These are phyloP conservation scores for Cryptosporidium xiaoi DNA, from an alignment of 169 alveolate genomes.

Conservation along the genomic window DNA sequence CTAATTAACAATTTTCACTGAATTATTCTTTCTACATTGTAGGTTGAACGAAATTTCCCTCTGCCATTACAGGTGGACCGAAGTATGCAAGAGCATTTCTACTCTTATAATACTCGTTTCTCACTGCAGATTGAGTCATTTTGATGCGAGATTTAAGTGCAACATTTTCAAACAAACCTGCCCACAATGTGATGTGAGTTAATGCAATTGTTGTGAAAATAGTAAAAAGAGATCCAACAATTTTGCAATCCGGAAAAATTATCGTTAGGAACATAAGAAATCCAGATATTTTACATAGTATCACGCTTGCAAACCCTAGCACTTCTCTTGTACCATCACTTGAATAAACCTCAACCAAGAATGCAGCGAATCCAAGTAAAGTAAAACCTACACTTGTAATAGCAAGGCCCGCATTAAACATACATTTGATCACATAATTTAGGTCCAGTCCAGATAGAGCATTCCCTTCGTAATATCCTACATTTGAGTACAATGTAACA, in stretches of 20 bases:
- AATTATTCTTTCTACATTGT: too few species aligned
- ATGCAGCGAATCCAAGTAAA: conserved; percentile 87
- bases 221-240: conserved; percentile 85
- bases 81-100: conserved; percentile 93
- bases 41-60: conserved; percentile 61
- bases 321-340: conserved; percentile 92
- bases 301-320: conserved; percentile 91
- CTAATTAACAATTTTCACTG: too few species aligned
- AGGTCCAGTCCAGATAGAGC: conserved; percentile 42
- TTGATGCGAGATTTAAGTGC: conserved; percentile 89
- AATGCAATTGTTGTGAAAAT: conserved; percentile 84
- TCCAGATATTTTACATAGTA: conserved; percentile 84
- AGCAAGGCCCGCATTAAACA: conserved; percentile 79
- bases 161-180: conserved; percentile 88
- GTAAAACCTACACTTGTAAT: conserved; percentile 86
- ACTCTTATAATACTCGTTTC: conserved; percentile 91
- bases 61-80: conserved; percentile 92
- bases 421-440: conserved; percentile 41
- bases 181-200: conserved; percentile 85
- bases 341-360: conserved; percentile 90
- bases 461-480: conserved; percentile 62
- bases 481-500: conserved; percentile 41
- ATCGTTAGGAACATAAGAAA: conserved; percentile 53
- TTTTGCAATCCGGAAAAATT: conserved; percentile 80
- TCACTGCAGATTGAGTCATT: conserved; percentile 90